Conservation (phyloP, 2,329 filamentous ascomycete genomes). For the Sclerotinia borealis region DNA sequence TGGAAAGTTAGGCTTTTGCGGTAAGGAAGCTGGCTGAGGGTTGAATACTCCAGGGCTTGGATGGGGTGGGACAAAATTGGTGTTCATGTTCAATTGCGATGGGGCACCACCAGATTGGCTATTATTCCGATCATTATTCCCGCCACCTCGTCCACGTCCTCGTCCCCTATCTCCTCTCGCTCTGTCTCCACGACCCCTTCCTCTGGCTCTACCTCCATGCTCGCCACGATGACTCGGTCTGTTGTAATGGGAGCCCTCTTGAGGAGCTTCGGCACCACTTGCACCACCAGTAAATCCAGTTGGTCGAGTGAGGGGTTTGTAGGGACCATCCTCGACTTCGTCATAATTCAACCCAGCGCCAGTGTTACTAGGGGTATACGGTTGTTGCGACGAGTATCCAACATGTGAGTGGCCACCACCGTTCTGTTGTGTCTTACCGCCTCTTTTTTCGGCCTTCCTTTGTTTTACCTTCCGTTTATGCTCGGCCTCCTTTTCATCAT, state of each 20-base stretch:
- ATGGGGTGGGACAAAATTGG: slow-evolving; percentile 9
- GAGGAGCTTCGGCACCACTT: slow-evolving; percentile 37
- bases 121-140: slow-evolving; percentile 20
- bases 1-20: slow-evolving; percentile 6
- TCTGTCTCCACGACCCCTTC: slow-evolving; percentile 22
- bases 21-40: slow-evolving; percentile 10
- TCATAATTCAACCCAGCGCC: slow-evolving; percentile 56
- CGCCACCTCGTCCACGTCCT: slow-evolving; percentile 27
- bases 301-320: slow-evolving; percentile 65
- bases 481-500: slow-evolving; percentile 89
- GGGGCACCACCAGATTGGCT: slow-evolving; percentile 21
- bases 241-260: slow-evolving; percentile 30
- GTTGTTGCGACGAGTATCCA: slow-evolving; percentile 33
- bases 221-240: slow-evolving; percentile 21
- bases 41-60: slow-evolving; percentile 14
- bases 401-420: slow-evolving; percentile 33
- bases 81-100: slow-evolving; percentile 14
- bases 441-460: slow-evolving; percentile 54
- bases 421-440: slow-evolving; percentile 43
- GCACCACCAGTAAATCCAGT: slow-evolving; percentile 45
- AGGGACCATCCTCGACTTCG: slow-evolving; percentile 62
- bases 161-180: slow-evolving; percentile 23
- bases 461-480: slow-evolving; percentile 66
- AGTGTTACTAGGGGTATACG: slow-evolving; percentile 32
- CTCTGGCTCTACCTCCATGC: slow-evolving; percentile 21